These are phyloP conservation scores for Aphanomyces invadans DNA, from an alignment of 352 stramenopile genomes.

Conservation along the genomic window DNA sequence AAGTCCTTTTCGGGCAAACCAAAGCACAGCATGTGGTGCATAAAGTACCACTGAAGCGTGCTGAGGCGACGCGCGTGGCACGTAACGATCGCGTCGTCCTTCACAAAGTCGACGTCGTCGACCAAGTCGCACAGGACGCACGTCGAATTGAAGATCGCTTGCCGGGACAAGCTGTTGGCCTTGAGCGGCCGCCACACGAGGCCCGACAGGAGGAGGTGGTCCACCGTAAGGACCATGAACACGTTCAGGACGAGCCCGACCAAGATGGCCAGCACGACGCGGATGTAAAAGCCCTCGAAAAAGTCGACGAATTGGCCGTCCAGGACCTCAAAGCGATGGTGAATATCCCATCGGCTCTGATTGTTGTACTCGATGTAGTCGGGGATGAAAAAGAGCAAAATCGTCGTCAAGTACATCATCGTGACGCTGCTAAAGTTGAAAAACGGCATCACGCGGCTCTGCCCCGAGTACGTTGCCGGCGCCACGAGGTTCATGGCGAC, in stretches of 20 bases:
- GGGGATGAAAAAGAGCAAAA: constrained; percentile 22
- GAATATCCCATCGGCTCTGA: constrained; percentile 2
- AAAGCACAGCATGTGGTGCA: constrained; percentile 16
- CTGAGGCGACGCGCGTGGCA: constrained; percentile 10
- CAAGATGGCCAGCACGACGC: not conserved
- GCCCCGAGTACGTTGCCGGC: constrained; percentile 1
- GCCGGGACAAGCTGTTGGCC: constrained; percentile 13
- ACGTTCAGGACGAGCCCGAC: constrained; percentile 12
- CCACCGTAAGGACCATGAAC: not conserved
- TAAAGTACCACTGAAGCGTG: constrained; percentile 23
- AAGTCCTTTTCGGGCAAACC: constrained; percentile 20
- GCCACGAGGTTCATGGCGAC: not conserved
- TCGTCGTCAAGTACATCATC: constrained; percentile 9
- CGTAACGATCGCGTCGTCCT: not conserved
- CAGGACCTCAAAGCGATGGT: not conserved
- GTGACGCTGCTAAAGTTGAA: constrained; percentile 20
- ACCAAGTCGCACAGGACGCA: not conserved
- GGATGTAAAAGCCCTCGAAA: constrained; percentile 22
- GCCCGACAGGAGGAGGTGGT: not conserved
- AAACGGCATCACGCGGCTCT: constrained; percentile 13
- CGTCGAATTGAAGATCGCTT: constrained; percentile 21
- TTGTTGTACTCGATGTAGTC: constrained; percentile 24
- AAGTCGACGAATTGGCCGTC: constrained; percentile 17
- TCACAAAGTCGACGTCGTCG: not conserved
- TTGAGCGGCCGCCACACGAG: constrained; percentile 11